Conservation (phyloP, 1,139 yeast species). For the Zygosaccharomyces sapae region DNA sequence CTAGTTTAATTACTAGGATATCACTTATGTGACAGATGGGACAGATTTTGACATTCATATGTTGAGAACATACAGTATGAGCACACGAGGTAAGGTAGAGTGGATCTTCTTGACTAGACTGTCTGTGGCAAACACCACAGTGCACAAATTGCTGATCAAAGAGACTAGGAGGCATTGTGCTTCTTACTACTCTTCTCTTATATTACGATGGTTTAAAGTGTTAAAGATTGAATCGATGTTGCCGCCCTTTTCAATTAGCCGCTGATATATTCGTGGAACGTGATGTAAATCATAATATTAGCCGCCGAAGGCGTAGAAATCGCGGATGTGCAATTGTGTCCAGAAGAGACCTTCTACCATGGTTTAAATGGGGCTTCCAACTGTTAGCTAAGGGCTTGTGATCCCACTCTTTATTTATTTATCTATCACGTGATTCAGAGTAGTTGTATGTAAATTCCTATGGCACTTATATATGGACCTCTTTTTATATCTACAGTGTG, state of each 20-base stretch:
- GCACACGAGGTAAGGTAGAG: slow-evolving; percentile 30
- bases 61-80: slow-evolving; percentile 26
- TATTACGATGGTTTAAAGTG: not conserved
- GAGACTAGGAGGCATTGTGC: slow-evolving; percentile 10
- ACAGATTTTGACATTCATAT: slow-evolving; percentile 17
- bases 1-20: slow-evolving; percentile 19
- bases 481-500: not conserved
- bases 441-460: too few relatives aligned
- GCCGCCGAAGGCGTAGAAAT: not conserved
- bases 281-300: not conserved
- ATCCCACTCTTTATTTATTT: not conserved
- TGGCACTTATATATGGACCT: not conserved
- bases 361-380: too few relatives aligned
- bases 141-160: slow-evolving; percentile 26
- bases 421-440: not conserved
- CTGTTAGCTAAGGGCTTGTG: too few relatives aligned
- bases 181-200: not conserved
- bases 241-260: slow-evolving; percentile 11
- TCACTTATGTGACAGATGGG: slow-evolving; percentile 22
- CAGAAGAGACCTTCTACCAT: too few relatives aligned
- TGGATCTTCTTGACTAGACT: slow-evolving; percentile 19
- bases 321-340: not conserved
- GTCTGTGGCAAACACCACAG: slow-evolving; percentile 24
- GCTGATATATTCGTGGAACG: slow-evolving; percentile 10
- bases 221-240: not conserved